Evolutionary conservation across 805 yeast genomes (phyloP), one percentile per base, ranked within the genome.

Genomic region (Barnettozyma wickerhamii): DNA sequence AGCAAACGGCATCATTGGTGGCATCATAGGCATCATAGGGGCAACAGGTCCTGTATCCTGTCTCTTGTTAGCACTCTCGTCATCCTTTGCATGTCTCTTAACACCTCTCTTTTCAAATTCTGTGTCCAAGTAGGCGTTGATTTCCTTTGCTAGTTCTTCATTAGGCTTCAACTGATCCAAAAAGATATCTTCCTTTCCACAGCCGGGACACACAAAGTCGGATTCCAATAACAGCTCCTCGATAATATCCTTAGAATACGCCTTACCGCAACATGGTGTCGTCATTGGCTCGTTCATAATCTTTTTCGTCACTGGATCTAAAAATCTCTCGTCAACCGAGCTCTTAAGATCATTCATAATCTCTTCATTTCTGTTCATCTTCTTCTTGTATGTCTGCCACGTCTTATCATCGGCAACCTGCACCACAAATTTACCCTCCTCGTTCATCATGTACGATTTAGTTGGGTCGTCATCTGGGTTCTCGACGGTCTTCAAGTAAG

Each of bases 341-440:
- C 63, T 64, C 27, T 50, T 49, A 34, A 64, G 56, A 34, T 59
- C 41, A 24, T 52, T 49, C 30, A 54, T 36, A 5, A 46, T 28
- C 32, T 51, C 51, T 13, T 52, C 46, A 17, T 47, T 46, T 30
- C 52, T 53, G 27, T 50, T 52, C 28, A 43, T 47, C 58, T 80
- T 82, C 48, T 85, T 79, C 58, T 89, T 96, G 57, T 79, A 90
- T 35, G 74, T 79, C 40, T 81, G 79, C 99, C 99, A 91, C 0
- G 96, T 83, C 54, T 81, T 82, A 31, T 79, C 76, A 64, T 93
- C 99, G 0, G 98, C 98, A 46, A 90, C 79, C n/a, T 95, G 96
- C 36, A 88, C 84, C 5, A 93, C 99, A 59, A 85, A 93, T 54
- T 90, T 86, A 37, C 99, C 99, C 27, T 88, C 93, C 38, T 90